Base-by-base conservation (phyloP, 2,329 filamentous ascomycete genomes). In the Lecanicillium sp. region DNA sequence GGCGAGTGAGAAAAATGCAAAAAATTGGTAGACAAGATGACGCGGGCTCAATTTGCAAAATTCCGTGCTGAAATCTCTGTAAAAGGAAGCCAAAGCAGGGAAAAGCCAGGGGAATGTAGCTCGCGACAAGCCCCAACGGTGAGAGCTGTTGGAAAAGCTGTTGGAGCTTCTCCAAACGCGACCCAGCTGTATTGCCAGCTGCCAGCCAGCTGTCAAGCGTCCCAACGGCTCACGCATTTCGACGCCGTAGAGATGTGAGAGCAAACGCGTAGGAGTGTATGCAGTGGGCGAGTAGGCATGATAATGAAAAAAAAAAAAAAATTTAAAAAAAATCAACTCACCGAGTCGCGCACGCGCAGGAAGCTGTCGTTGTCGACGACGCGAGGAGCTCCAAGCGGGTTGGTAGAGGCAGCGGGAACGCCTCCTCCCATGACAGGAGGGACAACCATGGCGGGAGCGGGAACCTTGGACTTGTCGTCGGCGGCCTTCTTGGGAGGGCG, bases 261-360 rank as follows among this genome's bases (percentile, higher is more conserved):
- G 16, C 29, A n/a, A 16, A 28, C 18, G n/a, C n/a, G 20, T 16
- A 20, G 16, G 16, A 36, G 35, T 32, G 20, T 27, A 15, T 4
- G 4, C 13, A 40, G 38, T 41, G 38, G 22, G 11, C 6, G 6
- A 11, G 22, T 11, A 25, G 11, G 22, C 6, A 25, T 25, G 11
- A 25, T 11, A 25, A 29, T 30, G 35, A 38, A 44, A 33, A 42
- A 29, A 43, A 45, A 38, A 43, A 41, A 46, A 32, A 33, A n/a
- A n/a, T n/a, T n/a, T 16, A 15, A 15, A 12, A 33, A 40, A 25
- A n/a, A 5, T 30, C 38, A 42, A 66, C 84, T 74, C 80, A 94
- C 87, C 58, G 78, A 81, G 58, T 94, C 86, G 53, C 86, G 78
- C 35, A 88, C 86, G 55, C 81, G 73, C 44, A 85, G 73, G 58